Base-by-base conservation (phyloP, 805 yeast species). In the Candida broadrunensis region DNA sequence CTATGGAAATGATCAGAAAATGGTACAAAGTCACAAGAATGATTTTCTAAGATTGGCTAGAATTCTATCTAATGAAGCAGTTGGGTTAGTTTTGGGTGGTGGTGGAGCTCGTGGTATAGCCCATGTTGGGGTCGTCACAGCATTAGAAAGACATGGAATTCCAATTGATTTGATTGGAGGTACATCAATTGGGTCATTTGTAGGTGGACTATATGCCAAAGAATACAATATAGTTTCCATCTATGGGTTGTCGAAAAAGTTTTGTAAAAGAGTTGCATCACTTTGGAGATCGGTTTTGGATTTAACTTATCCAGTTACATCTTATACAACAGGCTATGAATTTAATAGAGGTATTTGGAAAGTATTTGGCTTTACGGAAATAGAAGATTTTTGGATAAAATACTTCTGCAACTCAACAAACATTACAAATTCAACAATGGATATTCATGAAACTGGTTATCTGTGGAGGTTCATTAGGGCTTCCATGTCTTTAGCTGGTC, bases 271-370 rank as follows among this genome's bases (percentile, higher is more conserved):
- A 51, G 71, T 91, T 46, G 78, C 91, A 0, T 85, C 95, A 2
- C 45, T 85, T 3, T 91, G 99, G 99, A 72, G 97, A 51, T 79
- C 85, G 55, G 45, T 84, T 2, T 64, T 86, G 23, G 99, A 91
- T 58, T 63, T 93, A 52, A 91, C 99, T 0, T 85, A 90, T 60
- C 99, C 99, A 0, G 82, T 88, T 1, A 89, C 97, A 0, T 85
- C 97, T 0, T 91, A 95, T 57, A 86, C 95, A 9, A 93, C 99
- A 1, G 99, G 99, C 1, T 96, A 93, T 61, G 98, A 89, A 60
- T 91, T 91, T 63, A 91, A 91, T 61, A 73, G 98, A 50, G 98
- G 99, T 37, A 80, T 91, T n/a, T 93, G 97, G 97, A 91, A 93
- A 60, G 80, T 88, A 0, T 86, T 91, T 66, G 97, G 98, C 0